These are phyloP conservation scores for Blastocystis sp. DNA, from an alignment of 352 stramenopile genomes.

Conservation along the genomic window DNA sequence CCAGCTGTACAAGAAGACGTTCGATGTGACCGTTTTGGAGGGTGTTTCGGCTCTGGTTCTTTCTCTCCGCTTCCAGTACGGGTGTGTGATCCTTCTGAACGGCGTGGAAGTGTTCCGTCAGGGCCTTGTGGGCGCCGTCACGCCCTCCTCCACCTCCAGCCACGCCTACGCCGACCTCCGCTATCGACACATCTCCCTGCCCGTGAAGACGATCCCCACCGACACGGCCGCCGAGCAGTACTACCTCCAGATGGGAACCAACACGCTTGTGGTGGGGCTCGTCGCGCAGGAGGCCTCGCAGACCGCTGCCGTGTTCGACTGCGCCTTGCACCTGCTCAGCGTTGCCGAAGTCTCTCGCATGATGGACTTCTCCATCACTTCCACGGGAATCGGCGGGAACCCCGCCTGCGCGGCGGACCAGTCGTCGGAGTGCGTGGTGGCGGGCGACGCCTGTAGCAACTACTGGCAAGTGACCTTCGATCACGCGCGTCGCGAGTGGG, in stretches of 20 bases:
- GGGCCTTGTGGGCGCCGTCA: not conserved
- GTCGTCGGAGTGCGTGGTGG: not conserved
- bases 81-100: constrained; percentile 25
- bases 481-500: constrained; percentile 45
- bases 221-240: not conserved
- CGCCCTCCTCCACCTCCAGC: not conserved
- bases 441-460: not conserved
- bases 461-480: constrained; percentile 36
- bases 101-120: constrained; percentile 27
- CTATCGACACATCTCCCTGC: constrained; percentile 4
- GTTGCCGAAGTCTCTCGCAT: not conserved
- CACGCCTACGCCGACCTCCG: not conserved
- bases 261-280: not conserved
- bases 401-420: not conserved
- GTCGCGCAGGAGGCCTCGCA: not conserved
- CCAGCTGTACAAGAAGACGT: constrained; percentile 52
- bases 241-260: not conserved
- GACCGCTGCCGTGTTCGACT: not conserved
- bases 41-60: not conserved
- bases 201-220: not conserved
- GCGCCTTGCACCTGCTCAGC: constrained; percentile 1
- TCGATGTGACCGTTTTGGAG: not conserved
- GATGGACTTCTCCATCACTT: not conserved
- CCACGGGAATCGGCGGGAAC: not conserved
- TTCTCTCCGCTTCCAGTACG: constrained; percentile 30